phyloP scores from a whole-genome alignment of 768 basidiomycete genomes.

The Russula virescens region DNA sequence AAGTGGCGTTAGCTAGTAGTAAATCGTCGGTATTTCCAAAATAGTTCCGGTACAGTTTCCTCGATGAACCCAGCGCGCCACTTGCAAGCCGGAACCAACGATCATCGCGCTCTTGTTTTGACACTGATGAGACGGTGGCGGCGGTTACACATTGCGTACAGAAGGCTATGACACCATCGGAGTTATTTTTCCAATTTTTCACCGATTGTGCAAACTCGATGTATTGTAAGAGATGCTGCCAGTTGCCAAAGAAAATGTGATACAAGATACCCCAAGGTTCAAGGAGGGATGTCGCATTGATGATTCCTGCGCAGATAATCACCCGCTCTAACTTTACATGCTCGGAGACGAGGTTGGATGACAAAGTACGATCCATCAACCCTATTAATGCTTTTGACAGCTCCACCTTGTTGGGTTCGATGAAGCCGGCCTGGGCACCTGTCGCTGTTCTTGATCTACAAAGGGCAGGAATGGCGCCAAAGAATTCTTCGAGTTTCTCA shows the following conservation, averaged over 20 bases:
- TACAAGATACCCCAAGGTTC: slow-evolving; percentile 2
- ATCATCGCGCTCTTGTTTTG: slow-evolving; percentile 2
- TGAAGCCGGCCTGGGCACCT: not conserved
- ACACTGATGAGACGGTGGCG: not conserved
- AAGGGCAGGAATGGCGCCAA: slow-evolving; percentile 7
- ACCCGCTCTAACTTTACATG: slow-evolving; percentile 3
- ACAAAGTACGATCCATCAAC: slow-evolving; percentile 12
- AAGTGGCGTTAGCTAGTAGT: slow-evolving; percentile 1
- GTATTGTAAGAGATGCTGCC: slow-evolving; percentile 1
- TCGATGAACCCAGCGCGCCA: not conserved
- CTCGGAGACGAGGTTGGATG: slow-evolving; percentile 2
- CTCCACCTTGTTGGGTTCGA: not conserved
- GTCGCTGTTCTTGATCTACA: not conserved
- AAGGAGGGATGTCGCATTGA: not conserved
- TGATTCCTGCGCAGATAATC: slow-evolving; percentile 2
- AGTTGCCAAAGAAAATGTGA: not conserved
- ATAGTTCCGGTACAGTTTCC: not conserved
- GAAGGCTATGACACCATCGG: not conserved
- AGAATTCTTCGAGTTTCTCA: slow-evolving; percentile 7
- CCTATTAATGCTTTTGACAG: not conserved
- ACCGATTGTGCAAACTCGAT: slow-evolving; percentile 2
- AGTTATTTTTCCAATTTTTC: not conserved
- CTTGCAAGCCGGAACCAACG: not conserved
- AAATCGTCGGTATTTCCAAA: not conserved
- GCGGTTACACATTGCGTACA: slow-evolving; percentile 2